Base-by-base conservation (phyloP, 2,329 filamentous ascomycete genomes). In the Hyphodiscus sp. region DNA sequence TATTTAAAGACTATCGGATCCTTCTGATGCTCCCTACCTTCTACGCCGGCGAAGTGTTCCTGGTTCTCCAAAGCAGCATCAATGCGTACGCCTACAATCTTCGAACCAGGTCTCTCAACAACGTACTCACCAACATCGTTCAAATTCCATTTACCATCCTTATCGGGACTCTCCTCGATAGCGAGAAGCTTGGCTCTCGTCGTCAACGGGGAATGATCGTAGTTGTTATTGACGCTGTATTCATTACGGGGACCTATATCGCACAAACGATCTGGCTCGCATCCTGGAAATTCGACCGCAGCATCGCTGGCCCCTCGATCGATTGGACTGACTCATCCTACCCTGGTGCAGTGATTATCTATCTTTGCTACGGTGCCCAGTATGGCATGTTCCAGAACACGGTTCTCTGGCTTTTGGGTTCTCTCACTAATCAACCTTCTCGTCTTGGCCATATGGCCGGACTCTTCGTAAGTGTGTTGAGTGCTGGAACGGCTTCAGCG, bases 1-100 rank as follows among this genome's bases (percentile, higher is more conserved):
- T 52, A 13, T 52, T 48, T 30, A 43, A 26, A 33, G 50, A 47
- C 38, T 51, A 42, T 41, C 29, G 43, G 18, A 43, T 52, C 38
- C 20, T 47, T 23, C 9, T 45, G 2, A 41, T 38, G 29, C 13
- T 49, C 7, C 46, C 38, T 20, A 29, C 30, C 15, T 49, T 46
- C 20, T 53, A 45, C 16, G 33, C 33, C 33, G 33, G 33, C 33
- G 11, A 38, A 38, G 33, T 38, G 11, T 38, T 38, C 33, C 33
- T 38, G 33, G 33, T 38, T 13, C 16, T 38, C 11, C 33, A 38
- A 38, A 38, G 33, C 33, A 38, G 33, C 33, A 38, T 38, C 33
- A 38, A 38, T n/a, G 16, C 33, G 16, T 38, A 38, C 11, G 33
- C 33, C 11, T 38, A 38, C 11, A 38, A 38, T 38, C 33, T 38